These are phyloP conservation scores for Sclerotinia glacialis DNA, from an alignment of 2,329 filamentous ascomycete species.

Conservation along the genomic window DNA sequence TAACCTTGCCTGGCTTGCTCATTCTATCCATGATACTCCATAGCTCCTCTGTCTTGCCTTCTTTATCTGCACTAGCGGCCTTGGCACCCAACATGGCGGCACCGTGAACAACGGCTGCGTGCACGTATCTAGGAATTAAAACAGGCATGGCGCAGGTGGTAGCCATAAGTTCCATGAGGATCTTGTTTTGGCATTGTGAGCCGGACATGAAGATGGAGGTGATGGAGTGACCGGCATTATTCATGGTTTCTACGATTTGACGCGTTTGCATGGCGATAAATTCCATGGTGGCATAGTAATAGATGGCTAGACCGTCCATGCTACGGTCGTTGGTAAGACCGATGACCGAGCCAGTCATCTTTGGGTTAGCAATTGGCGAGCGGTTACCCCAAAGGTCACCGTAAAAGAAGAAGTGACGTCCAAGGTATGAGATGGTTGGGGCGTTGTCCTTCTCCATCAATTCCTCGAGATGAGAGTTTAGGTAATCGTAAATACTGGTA, in stretches of 20 bases:
- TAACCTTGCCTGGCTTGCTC: conserved; percentile 86
- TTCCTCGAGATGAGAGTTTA: conserved; percentile 81
- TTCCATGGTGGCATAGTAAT: conserved; percentile 96
- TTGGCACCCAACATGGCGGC: conserved; percentile 98
- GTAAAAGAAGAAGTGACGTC: conserved; percentile 96
- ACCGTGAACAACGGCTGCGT: conserved; percentile 95
- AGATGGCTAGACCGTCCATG: conserved; percentile 80
- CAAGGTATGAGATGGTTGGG: conserved; percentile 79
- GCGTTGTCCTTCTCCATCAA: conserved; percentile 67
- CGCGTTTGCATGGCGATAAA: conserved; percentile 97
- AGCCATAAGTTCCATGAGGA: conserved; percentile 88
- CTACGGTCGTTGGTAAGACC: conserved; percentile 85
- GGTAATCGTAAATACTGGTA: conserved; percentile 89
- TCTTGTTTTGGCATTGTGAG: conserved; percentile 91
- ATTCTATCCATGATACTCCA: conserved; percentile 98
- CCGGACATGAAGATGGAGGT: conserved; percentile 98
- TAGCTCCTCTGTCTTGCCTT: conserved; percentile 78
- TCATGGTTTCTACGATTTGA: conserved; percentile 95
- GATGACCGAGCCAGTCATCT: conserved; percentile 87
- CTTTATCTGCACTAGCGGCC: conserved; percentile 77
- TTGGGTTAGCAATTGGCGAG: conserved; percentile 85
- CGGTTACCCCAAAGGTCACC: conserved; percentile 97
- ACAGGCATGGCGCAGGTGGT: conserved; percentile 91
- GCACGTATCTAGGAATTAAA: conserved; percentile 87
- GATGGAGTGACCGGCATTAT: conserved; percentile 81